Evolutionary conservation across 495 filamentous ascomycete genomes (phyloP).

Genomic region (Penicillium daleae): DNA sequence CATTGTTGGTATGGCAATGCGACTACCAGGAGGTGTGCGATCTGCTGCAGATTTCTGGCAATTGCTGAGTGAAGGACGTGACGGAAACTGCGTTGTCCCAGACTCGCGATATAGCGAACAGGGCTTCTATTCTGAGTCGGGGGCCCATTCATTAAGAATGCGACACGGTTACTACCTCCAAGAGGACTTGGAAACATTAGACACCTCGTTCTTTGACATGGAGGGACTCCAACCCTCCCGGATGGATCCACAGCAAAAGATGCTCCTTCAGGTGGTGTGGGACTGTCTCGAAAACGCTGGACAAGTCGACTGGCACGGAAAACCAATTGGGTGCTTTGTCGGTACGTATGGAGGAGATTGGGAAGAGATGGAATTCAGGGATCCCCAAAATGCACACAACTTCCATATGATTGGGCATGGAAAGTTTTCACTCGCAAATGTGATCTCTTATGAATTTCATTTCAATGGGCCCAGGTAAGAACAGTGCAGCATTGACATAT

Average conservation of each 20-base stretch:
- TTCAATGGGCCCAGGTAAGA: slow-evolving; percentile 10
- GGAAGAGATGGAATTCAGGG: slow-evolving; percentile 1
- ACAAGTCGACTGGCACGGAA: slow-evolving; percentile 29
- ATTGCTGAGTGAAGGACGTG: slow-evolving; percentile 39
- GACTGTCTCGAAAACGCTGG: slow-evolving; percentile 48
- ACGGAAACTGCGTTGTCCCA: slow-evolving; percentile 38
- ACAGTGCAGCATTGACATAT: neutral
- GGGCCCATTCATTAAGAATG: neutral
- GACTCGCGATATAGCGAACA: slow-evolving; percentile 36
- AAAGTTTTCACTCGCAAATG: slow-evolving; percentile 12
- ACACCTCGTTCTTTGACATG: slow-evolving; percentile 41
- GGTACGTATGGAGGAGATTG: slow-evolving; percentile 11
- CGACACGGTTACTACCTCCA: slow-evolving; percentile 48
- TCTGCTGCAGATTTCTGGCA: slow-evolving; percentile 42
- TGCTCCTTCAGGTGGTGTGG: slow-evolving; percentile 54
- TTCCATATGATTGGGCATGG: neutral
- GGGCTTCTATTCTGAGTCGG: slow-evolving; percentile 20
- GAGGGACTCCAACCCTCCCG: slow-evolving; percentile 44
- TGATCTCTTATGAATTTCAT: slow-evolving; percentile 4
- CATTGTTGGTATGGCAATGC: slow-evolving; percentile 50
- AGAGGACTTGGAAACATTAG: slow-evolving; percentile 36
- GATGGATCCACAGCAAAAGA: slow-evolving; percentile 61
- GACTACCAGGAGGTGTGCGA: slow-evolving; percentile 47
- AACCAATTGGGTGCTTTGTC: slow-evolving; percentile 16
- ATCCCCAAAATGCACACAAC: neutral